Base-by-base conservation (phyloP, 371 early-diverging fungal genomes). In the Syncephalastrum sp. region DNA sequence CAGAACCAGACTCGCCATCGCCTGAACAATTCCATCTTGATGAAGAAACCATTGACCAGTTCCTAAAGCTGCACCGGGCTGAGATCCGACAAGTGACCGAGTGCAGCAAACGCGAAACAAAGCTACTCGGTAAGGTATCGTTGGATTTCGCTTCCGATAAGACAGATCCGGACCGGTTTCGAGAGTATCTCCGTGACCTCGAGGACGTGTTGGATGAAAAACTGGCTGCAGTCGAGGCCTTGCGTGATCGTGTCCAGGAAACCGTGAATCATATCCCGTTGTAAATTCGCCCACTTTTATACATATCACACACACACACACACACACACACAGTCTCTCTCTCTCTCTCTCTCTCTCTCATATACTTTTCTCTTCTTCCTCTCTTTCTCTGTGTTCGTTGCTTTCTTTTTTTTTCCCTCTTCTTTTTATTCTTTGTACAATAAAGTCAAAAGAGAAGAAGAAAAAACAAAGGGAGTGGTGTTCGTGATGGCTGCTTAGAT, bases 41-140 rank as follows among this genome's bases (percentile, higher is more conserved):
- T 5, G 54, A 38, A 17, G 54, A 63, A 15, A 56, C 57, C 15
- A 84, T 91, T 57, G 89, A 93, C 21, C 81, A 85, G 4, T 84
- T 95, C 58, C 81, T 93, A 8, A 85, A 81, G 16, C 75, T 81
- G 52, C 96, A 95, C 58, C 85, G 94, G 4, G 81, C 84, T 19
- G 89, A 94, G 68, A 78, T 96, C 47, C 84, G 90, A 5, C 84
- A 91, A 42, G 83, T 86, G 4, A 85, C 87, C 13, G 96, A 95
- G 56, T 77, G 86, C 45, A 82, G 84, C 21, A 91, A 91, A 60
- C 72, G 79, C 45, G 96, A 97, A 71, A 90, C 88, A 50, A 87
- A 86, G 65, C 74, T 94, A 41, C 73, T 95, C 10, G 88, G 88
- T 42, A 83, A 88, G 38, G 83, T 92, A 53, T 84, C 91, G 16